phyloP scores from a whole-genome alignment of 2,329 filamentous ascomycete species.

The Eutypella sp. region DNA sequence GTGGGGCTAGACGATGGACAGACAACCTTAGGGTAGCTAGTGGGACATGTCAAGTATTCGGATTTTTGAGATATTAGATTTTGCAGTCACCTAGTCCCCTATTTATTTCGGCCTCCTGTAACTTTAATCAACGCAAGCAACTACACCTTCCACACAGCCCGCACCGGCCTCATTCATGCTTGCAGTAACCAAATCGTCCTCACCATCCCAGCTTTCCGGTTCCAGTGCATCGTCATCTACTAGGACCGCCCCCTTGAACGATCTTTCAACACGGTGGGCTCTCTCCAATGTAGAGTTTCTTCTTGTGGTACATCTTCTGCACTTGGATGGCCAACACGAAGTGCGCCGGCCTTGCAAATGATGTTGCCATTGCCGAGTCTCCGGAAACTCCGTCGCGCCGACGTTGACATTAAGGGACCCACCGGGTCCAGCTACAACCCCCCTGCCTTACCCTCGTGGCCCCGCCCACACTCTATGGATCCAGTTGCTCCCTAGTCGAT shows the following conservation, averaged over 20 bases:
- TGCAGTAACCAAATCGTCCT: neutral
- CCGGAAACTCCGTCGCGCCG: neutral
- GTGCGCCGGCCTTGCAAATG: neutral
- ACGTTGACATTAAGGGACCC: neutral
- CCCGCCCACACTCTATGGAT: neutral
- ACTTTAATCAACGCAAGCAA: neutral
- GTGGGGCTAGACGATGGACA: no score
- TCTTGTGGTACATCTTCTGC: neutral
- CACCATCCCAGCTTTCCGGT: neutral
- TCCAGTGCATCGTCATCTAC: neutral
- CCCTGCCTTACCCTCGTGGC: neutral
- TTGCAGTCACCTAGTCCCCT: no score
- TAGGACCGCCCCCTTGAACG: neutral
- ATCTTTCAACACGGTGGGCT: neutral
- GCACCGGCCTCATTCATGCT: neutral
- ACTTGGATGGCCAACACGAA: neutral
- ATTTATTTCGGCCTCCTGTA: no score
- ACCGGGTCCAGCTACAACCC: neutral
- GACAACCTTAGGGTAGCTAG: no score
- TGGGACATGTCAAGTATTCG: no score
- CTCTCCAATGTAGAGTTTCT: neutral
- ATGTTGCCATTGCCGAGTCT: neutral
- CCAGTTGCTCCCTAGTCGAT: neutral
- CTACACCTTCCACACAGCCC: neutral
- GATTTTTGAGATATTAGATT: no score